phyloP scores from a whole-genome alignment of 2,329 filamentous ascomycete genomes.

The Nakataea oryzae region DNA sequence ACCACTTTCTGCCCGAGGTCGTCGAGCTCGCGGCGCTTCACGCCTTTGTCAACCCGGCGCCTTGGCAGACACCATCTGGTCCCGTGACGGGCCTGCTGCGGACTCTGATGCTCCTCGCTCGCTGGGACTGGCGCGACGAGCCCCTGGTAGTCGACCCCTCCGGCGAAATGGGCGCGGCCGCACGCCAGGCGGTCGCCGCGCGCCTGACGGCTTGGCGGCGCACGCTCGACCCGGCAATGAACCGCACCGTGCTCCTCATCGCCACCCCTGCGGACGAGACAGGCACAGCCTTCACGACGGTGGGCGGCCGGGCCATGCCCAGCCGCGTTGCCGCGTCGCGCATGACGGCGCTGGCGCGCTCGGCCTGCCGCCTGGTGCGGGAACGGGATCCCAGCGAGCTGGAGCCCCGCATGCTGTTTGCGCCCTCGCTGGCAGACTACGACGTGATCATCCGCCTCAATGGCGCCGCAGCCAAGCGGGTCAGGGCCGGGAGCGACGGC shows the following conservation, averaged over 20 bases:
- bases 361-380: conserved; percentile 54
- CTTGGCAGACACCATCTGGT: conserved; percentile 70
- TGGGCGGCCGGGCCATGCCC: conserved; percentile 38
- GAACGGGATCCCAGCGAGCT: conserved; percentile 40
- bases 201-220: conserved; percentile 78
- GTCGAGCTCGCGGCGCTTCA: conserved; percentile 74
- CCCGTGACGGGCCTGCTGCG: conserved; percentile 72
- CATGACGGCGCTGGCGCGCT: conserved; percentile 71
- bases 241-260: conserved; percentile 68
- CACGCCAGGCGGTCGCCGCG: conserved; percentile 33
- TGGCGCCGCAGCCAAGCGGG: conserved; percentile 34
- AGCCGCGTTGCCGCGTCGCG: conserved; percentile 75
- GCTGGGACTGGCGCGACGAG: conserved; percentile 86
- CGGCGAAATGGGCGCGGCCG: conserved; percentile 48
- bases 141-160: conserved; percentile 73
- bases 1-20: conserved; percentile 68
- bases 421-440: conserved; percentile 64
- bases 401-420: conserved; percentile 55
- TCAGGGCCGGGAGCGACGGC: conserved; percentile 22
- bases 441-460: conserved; percentile 75
- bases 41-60: conserved; percentile 71
- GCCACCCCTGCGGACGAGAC: conserved; percentile 69
- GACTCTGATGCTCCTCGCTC: conserved; percentile 66
- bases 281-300: conserved; percentile 72
- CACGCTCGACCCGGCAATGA: conserved; percentile 73